A percentile compares a stretch with the other conserved stretches of the same genome.
These are phyloP conservation scores for Dorcoceras hygrometricum DNA, from an alignment of 257 asterid species.

Conservation along the genomic window DNA sequence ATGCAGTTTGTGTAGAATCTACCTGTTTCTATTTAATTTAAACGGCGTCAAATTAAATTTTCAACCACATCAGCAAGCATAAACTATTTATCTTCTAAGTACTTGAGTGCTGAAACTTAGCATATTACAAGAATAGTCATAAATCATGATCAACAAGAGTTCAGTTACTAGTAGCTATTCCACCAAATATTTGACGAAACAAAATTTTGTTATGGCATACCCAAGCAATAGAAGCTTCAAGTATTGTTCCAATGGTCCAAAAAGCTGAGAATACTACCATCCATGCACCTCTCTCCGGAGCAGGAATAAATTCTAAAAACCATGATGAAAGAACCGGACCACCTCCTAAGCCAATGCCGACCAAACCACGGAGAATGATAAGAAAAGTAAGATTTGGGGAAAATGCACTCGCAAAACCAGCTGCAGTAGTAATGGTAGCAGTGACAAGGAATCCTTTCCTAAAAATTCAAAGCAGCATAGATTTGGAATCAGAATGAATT, in stretches of 20 bases:
- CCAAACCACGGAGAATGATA: conserved; percentile 50
- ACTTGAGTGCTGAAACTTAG: conserved; percentile 10
- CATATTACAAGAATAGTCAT: conserved; percentile 9
- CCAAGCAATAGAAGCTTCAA: conserved; percentile 84
- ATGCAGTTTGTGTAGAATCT: no score
- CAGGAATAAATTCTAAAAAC: conserved; percentile 74
- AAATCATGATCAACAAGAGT: conserved; percentile 15
- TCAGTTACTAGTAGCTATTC: not conserved
- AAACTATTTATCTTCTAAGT: not conserved
- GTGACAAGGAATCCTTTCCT: conserved; percentile 69
- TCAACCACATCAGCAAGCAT: not conserved
- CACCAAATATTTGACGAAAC: conserved; percentile 17
- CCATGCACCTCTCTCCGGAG: conserved; percentile 76
- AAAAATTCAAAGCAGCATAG: conserved; percentile 17
- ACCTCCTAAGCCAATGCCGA: conserved; percentile 75
- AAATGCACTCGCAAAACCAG: conserved; percentile 66
- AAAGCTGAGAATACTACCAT: conserved; percentile 68
- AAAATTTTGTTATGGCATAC: conserved; percentile 33
- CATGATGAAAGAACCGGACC: conserved; percentile 73
- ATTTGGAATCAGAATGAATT: conserved; percentile 19
- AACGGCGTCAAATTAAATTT: not conserved
- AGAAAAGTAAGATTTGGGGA: conserved; percentile 48
- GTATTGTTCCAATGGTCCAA: conserved; percentile 64
- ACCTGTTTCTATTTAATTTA: no score
- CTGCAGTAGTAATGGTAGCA: conserved; percentile 41